A percentile compares a stretch with the other conserved stretches of the same genome.
Evolutionary conservation across 192 early-diverging fungal genomes (phyloP).

Genomic region (Gamsiella multidivaricata): DNA sequence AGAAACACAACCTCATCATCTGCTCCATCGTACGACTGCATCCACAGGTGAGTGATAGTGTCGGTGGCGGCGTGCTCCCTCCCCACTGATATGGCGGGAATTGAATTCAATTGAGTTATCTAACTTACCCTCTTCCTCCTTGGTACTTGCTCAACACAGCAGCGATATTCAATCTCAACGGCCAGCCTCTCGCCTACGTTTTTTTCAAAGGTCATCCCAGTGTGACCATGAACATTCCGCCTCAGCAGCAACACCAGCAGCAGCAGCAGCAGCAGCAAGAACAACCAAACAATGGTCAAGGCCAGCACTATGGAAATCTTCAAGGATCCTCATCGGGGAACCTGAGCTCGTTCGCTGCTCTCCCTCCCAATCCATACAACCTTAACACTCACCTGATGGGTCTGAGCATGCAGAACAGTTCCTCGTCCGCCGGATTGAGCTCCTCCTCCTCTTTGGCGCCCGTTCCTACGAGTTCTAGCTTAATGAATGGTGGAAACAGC

Average conservation of each 20-base stretch:
- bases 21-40: not conserved
- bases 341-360: constrained; percentile 26
- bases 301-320: constrained; percentile 15
- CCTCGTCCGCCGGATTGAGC: constrained; percentile 11
- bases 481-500: constrained; percentile 32
- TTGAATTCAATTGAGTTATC: too few relatives aligned
- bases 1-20: not conserved
- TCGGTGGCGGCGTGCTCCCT: too few relatives aligned
- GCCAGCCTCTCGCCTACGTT: too few relatives aligned
- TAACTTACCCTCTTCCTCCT: not conserved
- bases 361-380: constrained; percentile 41
- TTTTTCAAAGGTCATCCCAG: too few relatives aligned
- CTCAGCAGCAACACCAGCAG: constrained; percentile 30
- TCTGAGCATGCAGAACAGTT: constrained; percentile 31
- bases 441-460: constrained; percentile 20
- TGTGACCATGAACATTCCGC: constrained; percentile 32
- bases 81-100: too few relatives aligned
- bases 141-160: constrained; percentile 20
- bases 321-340: constrained; percentile 20
- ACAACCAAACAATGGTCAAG: constrained; percentile 8
- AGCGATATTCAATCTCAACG: constrained; percentile 13
- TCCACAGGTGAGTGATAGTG: not conserved
- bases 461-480: not conserved
- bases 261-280: constrained; percentile 14
- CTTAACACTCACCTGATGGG: constrained; percentile 43